Conservation (phyloP, 176 grass and related monocot genomes). For the Triticum timopheevii region DNA sequence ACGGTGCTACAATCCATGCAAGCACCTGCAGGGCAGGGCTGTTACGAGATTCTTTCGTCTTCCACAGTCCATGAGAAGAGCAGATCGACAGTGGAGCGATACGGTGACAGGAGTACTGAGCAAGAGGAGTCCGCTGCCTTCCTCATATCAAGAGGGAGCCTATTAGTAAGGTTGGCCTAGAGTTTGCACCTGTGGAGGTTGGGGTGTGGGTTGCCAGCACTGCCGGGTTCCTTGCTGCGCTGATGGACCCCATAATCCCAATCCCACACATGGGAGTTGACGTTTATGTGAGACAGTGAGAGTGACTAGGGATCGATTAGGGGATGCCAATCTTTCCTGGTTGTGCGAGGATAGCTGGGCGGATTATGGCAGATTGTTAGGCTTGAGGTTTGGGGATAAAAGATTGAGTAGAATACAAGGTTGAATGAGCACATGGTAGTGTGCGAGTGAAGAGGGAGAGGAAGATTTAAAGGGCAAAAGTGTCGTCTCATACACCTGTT, state of each 20-base stretch:
- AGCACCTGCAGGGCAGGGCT: background rate
- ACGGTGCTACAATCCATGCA: background rate
- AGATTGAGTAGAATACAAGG: background rate
- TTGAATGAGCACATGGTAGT: background rate
- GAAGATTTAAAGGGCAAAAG: too few species aligned
- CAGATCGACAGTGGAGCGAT: too few species aligned
- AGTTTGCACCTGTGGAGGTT: too few species aligned
- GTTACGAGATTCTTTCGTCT: background rate
- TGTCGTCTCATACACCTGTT: background rate
- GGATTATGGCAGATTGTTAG: background rate
- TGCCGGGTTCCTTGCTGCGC: too few species aligned
- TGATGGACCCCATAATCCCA: too few species aligned
- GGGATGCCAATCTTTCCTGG: background rate
- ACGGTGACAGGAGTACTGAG: too few species aligned
- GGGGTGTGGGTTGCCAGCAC: too few species aligned
- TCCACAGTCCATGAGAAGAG: too few species aligned
- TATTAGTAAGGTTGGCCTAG: too few species aligned
- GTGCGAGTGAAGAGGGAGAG: background rate
- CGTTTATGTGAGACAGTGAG: background rate
- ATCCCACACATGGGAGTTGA: background rate
- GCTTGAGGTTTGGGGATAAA: background rate
- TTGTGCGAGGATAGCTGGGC: background rate
- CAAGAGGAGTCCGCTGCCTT: too few species aligned
- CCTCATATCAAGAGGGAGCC: too few species aligned
- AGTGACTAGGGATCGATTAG: background rate